Base-by-base conservation (phyloP, 371 early-diverging fungal species). In the Actinomortierella wolfii region DNA sequence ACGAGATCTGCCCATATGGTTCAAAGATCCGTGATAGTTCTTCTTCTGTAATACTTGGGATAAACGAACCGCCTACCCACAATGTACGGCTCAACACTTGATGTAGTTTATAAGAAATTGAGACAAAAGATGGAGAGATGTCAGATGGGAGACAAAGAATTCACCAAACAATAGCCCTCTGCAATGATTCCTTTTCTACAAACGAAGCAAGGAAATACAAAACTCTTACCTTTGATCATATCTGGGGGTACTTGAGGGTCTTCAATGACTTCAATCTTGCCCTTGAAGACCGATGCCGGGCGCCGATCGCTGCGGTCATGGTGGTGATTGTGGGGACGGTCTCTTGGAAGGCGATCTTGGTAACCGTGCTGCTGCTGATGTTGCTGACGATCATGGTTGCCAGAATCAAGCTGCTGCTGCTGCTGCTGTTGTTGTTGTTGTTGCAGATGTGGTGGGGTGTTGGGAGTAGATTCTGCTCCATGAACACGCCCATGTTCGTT, bases 71-170 rank as follows among this genome's bases (percentile, higher is more conserved):
- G 6, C 84, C 85, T 20, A 86, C 83, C 61, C 84, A 87, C 18
- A 87, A 66, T 1, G 88, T 86, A 39, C 88, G 55, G 47, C 81
- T 84, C 55, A 83, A 59, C 28, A 85, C 86, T 87, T 42, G 26
- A 34, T 1, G 20, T n/a, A n/a, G n/a, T n/a, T n/a, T n/a, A n/a
- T n/a, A 43, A 45, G 13, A 43, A 51, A 15, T 24, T 45, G 26
- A 13, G 14, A 26, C 46, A 5, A 26, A 41, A 9, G 17, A 46
- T 17, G 21, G 17, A 51, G 34, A 44, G 24, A 7, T 17, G 21
- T 13, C 18, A 17, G n/a, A n/a, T n/a, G n/a, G 42, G 42, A 55
- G 42, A 39, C 15, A 39, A 8, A 26, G 15, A 39, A 1, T 28
- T 21, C n/a, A 39, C 13, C 40, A 40, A 34, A 2, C 2, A 15